Evolutionary conservation across 2,329 filamentous ascomycete species (phyloP), one percentile per base, ranked within the genome.

Genomic region (Trichoderma asperellum): DNA sequence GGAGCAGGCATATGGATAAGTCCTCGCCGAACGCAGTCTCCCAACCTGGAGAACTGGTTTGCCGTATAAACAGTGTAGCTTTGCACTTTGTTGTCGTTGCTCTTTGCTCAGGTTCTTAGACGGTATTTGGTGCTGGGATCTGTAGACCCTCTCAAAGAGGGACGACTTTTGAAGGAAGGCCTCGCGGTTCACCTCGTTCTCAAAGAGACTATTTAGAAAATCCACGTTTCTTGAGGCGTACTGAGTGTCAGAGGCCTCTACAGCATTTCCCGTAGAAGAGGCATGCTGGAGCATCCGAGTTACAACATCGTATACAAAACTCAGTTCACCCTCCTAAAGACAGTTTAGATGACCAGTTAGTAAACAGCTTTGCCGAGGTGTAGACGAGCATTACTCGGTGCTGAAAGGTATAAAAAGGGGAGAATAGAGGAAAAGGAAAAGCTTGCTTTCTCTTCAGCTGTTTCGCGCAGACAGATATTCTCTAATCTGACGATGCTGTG

Each of bases 21-120:
- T 82, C 18, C 77, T 76, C 16, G 75, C 77, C 7, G 77, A 77
- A 14, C 80, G 73, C 12, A 79, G 78, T 34, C 79, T 75, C n/a
- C 79, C 77, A 29, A 76, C 71, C 35, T 78, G 78, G 29, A 83
- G 76, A 3, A 88, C 80, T 0, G 89, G 86, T n/a, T 86, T 84
- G 21, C 92, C 91, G 71, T 88, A 90, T 34, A 92, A 81, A 72
- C 87, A 88, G 76, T 93, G 91, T 29, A 94, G 80, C 75, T 90
- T 91, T 29, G 92, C 92, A 71, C 88, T 90, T 72, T 86, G 81
- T 79, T 93, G 91, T 35, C 87, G 85, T 40, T 79, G 14, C 79
- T 72, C 70, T 29, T 56, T 70, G 32, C 68, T 71, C 11, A 65
- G 34, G 7, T 61, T 74, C 10, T 27, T 7, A 14, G 34, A 24